Conservation (phyloP, 2,329 filamentous ascomycete genomes). For the Pseudogymnoascus sp. region DNA sequence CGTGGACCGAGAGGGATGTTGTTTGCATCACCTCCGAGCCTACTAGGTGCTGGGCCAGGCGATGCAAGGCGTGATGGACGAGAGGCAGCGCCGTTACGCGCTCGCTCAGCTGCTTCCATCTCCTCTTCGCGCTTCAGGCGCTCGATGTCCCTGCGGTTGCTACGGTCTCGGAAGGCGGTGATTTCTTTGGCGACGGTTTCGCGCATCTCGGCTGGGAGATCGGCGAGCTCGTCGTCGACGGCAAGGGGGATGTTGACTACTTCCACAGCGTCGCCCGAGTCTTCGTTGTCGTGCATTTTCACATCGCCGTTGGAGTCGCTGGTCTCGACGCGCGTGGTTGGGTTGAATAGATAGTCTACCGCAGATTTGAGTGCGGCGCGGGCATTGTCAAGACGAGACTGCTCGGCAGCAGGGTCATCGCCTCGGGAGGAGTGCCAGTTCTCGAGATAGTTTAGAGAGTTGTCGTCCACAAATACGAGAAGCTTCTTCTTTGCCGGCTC, state of each 20-base stretch:
- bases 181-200: conserved; percentile 94
- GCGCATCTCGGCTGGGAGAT: conserved; percentile 93
- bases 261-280: conserved; percentile 62
- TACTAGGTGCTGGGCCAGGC: conserved; percentile 50
- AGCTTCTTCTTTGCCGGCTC: conserved; percentile 60
- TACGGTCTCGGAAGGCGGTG: conserved; percentile 85
- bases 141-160: conserved; percentile 81
- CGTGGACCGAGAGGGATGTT: conserved; percentile 71
- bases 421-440: conserved; percentile 64
- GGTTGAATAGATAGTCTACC: conserved; percentile 67
- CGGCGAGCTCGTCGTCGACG: conserved; percentile 86
- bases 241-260: conserved; percentile 84
- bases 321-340: conserved; percentile 40
- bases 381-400: conserved; percentile 64
- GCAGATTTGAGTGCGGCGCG: conserved; percentile 61
- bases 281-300: conserved; percentile 58
- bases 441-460: conserved; percentile 77
- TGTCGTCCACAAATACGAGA: conserved; percentile 71
- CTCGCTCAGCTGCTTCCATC: conserved; percentile 77
- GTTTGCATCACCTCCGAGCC: conserved; percentile 59
- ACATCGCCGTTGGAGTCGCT: conserved; percentile 61
- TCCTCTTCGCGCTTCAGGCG: conserved; percentile 85
- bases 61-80: conserved; percentile 65
- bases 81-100: conserved; percentile 56
- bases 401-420: conserved; percentile 54